Conservation (phyloP, 768 basidiomycete genomes). For the Aureoboletus auriporus region DNA sequence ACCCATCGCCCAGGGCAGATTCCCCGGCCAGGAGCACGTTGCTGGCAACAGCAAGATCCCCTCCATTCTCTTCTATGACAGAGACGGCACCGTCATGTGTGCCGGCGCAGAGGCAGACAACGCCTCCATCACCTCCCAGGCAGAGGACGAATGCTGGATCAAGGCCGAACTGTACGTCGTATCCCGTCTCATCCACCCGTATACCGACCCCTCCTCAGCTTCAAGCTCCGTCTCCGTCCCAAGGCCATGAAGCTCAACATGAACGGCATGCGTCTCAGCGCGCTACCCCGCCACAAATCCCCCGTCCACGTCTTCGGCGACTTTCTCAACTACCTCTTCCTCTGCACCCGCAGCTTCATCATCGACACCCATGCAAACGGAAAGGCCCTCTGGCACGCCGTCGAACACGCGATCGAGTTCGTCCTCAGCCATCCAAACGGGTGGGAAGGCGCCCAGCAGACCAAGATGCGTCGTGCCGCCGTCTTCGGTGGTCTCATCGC, state of each 20-base stretch:
- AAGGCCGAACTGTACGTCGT: constrained; percentile 68
- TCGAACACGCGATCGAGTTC: constrained; percentile 67
- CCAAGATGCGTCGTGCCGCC: constrained; percentile 72
- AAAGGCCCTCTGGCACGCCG: constrained; percentile 59
- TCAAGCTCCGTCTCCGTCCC: constrained; percentile 77
- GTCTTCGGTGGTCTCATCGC: constrained; percentile 70
- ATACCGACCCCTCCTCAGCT: constrained; percentile 37
- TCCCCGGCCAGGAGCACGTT: constrained; percentile 83
- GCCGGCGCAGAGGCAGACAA: constrained; percentile 78
- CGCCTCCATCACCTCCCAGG: constrained; percentile 51
- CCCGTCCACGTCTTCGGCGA: constrained; percentile 78
- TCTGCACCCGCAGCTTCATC: constrained; percentile 72
- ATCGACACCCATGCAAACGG: constrained; percentile 83
- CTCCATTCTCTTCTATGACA: constrained; percentile 71
- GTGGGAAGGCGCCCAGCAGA: constrained; percentile 75
- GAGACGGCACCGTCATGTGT: constrained; percentile 57
- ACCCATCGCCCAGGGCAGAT: constrained; percentile 40
- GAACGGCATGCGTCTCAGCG: constrained; percentile 77
- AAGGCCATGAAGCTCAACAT: constrained; percentile 76
- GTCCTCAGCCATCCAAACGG: constrained; percentile 80
- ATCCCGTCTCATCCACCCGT: background rate
- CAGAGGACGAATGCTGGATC: constrained; percentile 76
- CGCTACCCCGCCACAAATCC: constrained; percentile 61
- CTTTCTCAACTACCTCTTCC: constrained; percentile 70
- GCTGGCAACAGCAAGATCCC: constrained; percentile 84